A percentile compares a stretch with the other conserved stretches of the same genome.
Evolutionary conservation across 192 early-diverging fungal genomes (phyloP).

Genomic region (Backusella mclennaniae): DNA sequence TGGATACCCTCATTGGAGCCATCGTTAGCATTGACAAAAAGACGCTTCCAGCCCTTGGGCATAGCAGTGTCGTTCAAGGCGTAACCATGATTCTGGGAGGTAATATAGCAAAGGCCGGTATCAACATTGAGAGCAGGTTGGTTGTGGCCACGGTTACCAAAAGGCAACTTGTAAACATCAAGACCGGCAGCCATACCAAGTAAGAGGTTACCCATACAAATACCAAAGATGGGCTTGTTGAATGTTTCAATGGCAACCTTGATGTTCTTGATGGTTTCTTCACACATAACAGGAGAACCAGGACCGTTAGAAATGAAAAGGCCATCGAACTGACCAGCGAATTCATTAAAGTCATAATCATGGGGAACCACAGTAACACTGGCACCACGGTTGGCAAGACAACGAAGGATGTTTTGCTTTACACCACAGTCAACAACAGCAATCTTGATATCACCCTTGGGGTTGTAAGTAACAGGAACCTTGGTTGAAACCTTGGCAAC

Average conservation of each 20-base stretch:
- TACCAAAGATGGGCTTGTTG: constrained; percentile 89
- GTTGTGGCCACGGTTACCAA: constrained; percentile 97
- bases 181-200: constrained; percentile 90
- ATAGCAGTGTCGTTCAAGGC: constrained; percentile 68
- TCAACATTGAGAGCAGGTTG: constrained; percentile 84
- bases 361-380: constrained; percentile 85
- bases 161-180: constrained; percentile 84
- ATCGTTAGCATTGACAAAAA: constrained; percentile 95
- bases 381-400: constrained; percentile 74
- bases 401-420: constrained; percentile 92
- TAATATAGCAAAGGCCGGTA: constrained; percentile 82
- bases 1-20: constrained; percentile 93
- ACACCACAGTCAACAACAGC: constrained; percentile 90
- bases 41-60: constrained; percentile 76
- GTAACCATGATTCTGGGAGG: constrained; percentile 95
- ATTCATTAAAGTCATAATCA: constrained; percentile 69
- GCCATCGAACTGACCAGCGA: constrained; percentile 75
- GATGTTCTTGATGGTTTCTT: constrained; percentile 70
- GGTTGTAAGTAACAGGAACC: constrained; percentile 68
- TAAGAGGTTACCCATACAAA: constrained; percentile 96
- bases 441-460: constrained; percentile 74
- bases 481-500: constrained; percentile 79
- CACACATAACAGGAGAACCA: constrained; percentile 71
- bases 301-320: constrained; percentile 94
- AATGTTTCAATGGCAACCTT: constrained; percentile 58